Evolutionary conservation across 768 basidiomycete genomes (phyloP).

Genomic region (Postia placenta): DNA sequence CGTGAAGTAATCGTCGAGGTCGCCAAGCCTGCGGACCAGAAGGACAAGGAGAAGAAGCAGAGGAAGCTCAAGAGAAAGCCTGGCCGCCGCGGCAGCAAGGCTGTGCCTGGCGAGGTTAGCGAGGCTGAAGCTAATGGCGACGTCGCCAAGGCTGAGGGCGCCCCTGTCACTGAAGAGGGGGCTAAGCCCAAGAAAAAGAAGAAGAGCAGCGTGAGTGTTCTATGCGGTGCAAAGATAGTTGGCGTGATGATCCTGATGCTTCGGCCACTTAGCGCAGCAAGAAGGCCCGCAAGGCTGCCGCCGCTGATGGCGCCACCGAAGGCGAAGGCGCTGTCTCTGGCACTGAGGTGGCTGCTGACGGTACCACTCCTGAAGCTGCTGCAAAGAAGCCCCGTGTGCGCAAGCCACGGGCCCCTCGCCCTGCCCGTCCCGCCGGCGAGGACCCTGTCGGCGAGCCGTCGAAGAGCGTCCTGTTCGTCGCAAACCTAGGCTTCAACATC

Average conservation of each 20-base stretch:
- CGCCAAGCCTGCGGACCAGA: slow-evolving; percentile 87
- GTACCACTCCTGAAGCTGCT: slow-evolving; percentile 32
- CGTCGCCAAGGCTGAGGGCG: slow-evolving; percentile 42
- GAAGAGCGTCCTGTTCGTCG: slow-evolving; percentile 88
- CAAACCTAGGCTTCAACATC: slow-evolving; percentile 94
- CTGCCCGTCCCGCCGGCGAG: slow-evolving; percentile 69
- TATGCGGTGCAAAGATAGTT: too few species aligned
- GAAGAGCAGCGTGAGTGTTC: slow-evolving; percentile 51
- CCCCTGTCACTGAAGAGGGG: slow-evolving; percentile 46
- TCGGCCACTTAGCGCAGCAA: slow-evolving; percentile 37
- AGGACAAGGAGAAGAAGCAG: slow-evolving; percentile 78
- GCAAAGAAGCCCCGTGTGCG: slow-evolving; percentile 45
- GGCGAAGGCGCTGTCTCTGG: slow-evolving; percentile 23
- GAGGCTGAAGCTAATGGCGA: slow-evolving; percentile 80
- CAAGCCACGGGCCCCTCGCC: slow-evolving; percentile 52
- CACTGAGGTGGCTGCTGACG: slow-evolving; percentile 13
- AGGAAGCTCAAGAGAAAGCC: slow-evolving; percentile 68
- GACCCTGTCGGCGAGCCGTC: slow-evolving; percentile 86
- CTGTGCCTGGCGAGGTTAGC: slow-evolving; percentile 84
- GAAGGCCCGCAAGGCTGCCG: slow-evolving; percentile 40
- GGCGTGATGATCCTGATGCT: too few species aligned
- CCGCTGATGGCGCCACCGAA: slow-evolving; percentile 29
- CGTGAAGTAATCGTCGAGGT: slow-evolving; percentile 88
- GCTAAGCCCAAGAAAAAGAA: slow-evolving; percentile 78
- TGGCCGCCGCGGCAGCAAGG: slow-evolving; percentile 80